Conservation (phyloP, 2,329 filamentous ascomycete genomes). For the Fusarium coffeatum region DNA sequence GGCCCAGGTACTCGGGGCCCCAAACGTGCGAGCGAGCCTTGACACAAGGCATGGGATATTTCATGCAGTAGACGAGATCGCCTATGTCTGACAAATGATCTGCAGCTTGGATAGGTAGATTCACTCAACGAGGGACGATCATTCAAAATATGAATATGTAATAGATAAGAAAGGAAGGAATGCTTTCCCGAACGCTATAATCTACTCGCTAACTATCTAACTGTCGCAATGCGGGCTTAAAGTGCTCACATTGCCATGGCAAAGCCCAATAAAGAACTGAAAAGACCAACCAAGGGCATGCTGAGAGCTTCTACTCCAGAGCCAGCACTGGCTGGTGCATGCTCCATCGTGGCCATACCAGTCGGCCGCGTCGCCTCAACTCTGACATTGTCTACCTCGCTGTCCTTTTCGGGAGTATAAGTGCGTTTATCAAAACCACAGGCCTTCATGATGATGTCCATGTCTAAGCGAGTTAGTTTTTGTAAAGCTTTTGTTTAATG, state of each 20-base stretch:
- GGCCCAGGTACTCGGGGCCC: background rate
- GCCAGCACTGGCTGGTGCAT: background rate
- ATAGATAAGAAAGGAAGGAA: conserved; percentile 10
- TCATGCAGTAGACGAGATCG: background rate
- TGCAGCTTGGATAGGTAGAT: background rate
- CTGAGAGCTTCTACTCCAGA: background rate
- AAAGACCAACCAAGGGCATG: background rate
- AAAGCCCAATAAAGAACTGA: conserved; percentile 19
- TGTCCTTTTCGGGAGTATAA: conserved; percentile 50
- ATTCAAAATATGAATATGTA: conserved; percentile 13
- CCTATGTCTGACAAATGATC: background rate
- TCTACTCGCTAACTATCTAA: conserved; percentile 6
- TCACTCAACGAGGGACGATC: background rate
- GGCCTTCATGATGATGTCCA: conserved; percentile 51
- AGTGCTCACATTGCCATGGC: conserved; percentile 12
- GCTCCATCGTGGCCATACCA: conserved; percentile 11
- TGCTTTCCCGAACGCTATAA: conserved; percentile 14
- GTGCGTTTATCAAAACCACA: conserved; percentile 50
- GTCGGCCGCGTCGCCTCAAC: conserved; percentile 51
- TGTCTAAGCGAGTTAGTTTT: conserved; percentile 44
- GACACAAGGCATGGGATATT: background rate
- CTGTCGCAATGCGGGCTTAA: background rate
- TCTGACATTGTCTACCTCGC: conserved; percentile 48
- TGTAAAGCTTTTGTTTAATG: background rate
- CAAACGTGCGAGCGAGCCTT: conserved; percentile 4